phyloP scores from a whole-genome alignment of 805 yeast genomes.

The Nakazawaea peltata region DNA sequence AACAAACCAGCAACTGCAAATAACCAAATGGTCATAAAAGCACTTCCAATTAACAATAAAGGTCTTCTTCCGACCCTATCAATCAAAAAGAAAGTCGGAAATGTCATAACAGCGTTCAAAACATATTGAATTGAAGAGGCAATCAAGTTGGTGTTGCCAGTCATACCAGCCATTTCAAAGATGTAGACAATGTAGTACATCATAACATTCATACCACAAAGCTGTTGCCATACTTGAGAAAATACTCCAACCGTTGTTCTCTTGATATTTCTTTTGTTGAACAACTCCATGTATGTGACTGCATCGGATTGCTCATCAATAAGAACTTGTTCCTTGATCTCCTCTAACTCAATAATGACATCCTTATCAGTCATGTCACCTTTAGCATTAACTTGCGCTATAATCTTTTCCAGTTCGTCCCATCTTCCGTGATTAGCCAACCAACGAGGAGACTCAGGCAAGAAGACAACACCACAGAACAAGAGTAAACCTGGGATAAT shows the following conservation, averaged over 20 bases:
- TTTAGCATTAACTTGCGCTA: constrained; percentile 31
- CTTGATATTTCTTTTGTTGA: constrained; percentile 37
- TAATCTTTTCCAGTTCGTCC: constrained; percentile 35
- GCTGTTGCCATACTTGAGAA: constrained; percentile 55
- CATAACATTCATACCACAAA: constrained; percentile 61
- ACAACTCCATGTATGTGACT: constrained; percentile 40
- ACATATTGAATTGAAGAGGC: constrained; percentile 55
- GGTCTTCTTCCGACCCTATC: constrained; percentile 67
- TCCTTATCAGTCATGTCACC: constrained; percentile 36
- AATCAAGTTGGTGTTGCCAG: constrained; percentile 39
- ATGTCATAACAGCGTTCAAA: constrained; percentile 44
- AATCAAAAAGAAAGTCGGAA: constrained; percentile 52
- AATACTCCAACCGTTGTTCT: constrained; percentile 45
- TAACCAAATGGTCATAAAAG: constrained; percentile 30
- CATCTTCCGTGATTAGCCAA: constrained; percentile 33
- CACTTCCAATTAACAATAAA: constrained; percentile 39
- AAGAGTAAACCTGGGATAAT: constrained; percentile 38
- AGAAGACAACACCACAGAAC: constrained; percentile 27
- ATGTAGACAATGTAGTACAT: constrained; percentile 63
- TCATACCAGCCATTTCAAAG: constrained; percentile 57
- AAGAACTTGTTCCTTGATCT: constrained; percentile 48
- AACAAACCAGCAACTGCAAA: constrained; percentile 32
- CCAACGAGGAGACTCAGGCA: constrained; percentile 50
- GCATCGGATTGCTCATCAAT: constrained; percentile 41
- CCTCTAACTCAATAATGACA: constrained; percentile 47